Conservation (phyloP, 768 basidiomycete species). For the Myochromella boudieri region DNA sequence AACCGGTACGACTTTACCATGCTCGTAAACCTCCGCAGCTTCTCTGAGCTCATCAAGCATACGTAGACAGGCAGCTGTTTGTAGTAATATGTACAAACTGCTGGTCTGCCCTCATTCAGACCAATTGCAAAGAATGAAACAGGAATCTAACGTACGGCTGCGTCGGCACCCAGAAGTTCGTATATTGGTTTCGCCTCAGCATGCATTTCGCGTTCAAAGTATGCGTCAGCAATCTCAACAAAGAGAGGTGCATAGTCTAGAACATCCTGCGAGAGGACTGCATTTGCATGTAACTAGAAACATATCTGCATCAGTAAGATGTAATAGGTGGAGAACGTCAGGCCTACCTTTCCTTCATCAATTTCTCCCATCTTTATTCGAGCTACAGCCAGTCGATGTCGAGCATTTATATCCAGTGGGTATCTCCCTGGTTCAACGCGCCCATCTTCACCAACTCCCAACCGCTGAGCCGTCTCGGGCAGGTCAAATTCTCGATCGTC, state of each 20-base stretch:
- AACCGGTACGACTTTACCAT: slow-evolving; percentile 46
- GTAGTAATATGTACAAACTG: slow-evolving; percentile 66
- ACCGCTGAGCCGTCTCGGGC: slow-evolving; percentile 27
- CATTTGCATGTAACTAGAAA: slow-evolving; percentile 69
- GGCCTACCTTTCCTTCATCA: slow-evolving; percentile 77
- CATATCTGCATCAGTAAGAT: neutral
- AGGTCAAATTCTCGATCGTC: slow-evolving; percentile 92
- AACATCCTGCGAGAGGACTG: slow-evolving; percentile 71
- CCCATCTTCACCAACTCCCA: slow-evolving; percentile 35
- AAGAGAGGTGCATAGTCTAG: slow-evolving; percentile 78
- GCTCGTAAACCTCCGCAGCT: slow-evolving; percentile 82
- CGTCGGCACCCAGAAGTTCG: slow-evolving; percentile 71
- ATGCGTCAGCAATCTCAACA: slow-evolving; percentile 82
- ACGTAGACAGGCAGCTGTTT: slow-evolving; percentile 80
- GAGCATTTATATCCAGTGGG: slow-evolving; percentile 70
- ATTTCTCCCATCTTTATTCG: slow-evolving; percentile 78
- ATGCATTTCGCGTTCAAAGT: slow-evolving; percentile 74
- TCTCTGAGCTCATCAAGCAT: slow-evolving; percentile 73
- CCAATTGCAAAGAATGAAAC: neutral
- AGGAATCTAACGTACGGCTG: slow-evolving; percentile 66
- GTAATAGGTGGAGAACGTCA: neutral
- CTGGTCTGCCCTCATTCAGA: slow-evolving; percentile 57
- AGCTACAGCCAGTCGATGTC: slow-evolving; percentile 82
- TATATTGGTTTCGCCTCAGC: slow-evolving; percentile 80
- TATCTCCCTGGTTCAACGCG: slow-evolving; percentile 58